These are phyloP conservation scores for Quercus gilva DNA, from an alignment of 306 rosid species.

Conservation along the genomic window DNA sequence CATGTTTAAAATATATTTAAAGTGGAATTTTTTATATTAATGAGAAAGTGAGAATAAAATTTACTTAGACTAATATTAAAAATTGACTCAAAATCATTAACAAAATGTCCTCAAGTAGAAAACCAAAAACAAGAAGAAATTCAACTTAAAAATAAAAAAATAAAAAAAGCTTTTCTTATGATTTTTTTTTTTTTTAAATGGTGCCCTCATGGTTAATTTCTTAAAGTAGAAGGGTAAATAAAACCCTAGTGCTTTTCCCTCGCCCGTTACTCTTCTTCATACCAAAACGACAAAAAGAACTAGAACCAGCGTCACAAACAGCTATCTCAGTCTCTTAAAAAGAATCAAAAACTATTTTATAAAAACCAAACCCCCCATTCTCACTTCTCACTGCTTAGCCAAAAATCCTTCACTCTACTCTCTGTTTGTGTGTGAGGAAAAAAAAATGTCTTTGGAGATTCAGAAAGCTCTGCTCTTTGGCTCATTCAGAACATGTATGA, in stretches of 20 bases:
- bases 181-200: no score
- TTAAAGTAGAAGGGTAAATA: not conserved
- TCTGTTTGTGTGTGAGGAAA: not conserved
- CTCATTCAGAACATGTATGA: constrained; percentile 18
- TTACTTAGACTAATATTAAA: no score
- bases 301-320: not conserved
- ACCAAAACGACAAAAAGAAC: not conserved
- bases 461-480: constrained; percentile 1
- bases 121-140: no score
- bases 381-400: not conserved
- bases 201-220: not conserved
- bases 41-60: no score
- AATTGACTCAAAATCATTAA: no score
- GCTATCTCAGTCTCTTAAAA: not conserved
- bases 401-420: not conserved
- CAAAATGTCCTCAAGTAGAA: no score
- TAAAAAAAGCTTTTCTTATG: not conserved
- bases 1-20: not conserved
- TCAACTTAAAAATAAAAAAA: not conserved
- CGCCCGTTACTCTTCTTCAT: not conserved
- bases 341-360: not conserved
- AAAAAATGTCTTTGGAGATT: not conserved
- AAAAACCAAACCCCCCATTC: not conserved
- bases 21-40: not conserved
- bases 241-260: not conserved